Conservation (phyloP, 2,329 filamentous ascomycete genomes). For the Moelleriella libera region DNA sequence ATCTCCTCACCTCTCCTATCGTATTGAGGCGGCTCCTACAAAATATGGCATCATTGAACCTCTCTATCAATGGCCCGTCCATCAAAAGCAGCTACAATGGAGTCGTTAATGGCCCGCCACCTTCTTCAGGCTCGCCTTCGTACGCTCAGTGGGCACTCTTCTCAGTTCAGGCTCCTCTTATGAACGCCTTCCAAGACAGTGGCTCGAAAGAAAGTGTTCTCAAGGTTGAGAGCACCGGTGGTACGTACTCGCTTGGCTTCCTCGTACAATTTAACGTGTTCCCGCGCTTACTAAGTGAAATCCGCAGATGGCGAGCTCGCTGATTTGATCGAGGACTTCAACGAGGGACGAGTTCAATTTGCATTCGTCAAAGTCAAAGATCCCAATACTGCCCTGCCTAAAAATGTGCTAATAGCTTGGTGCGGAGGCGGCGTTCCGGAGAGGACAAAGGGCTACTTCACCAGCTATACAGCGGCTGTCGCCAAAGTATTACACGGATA, state of each 20-base stretch:
- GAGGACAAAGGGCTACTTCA: constrained; percentile 96
- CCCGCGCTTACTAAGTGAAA: too few species aligned
- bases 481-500: constrained; percentile 92
- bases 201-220: constrained; percentile 83
- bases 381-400: constrained; percentile 76
- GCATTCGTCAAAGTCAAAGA: constrained; percentile 95
- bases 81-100: constrained; percentile 69
- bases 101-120: constrained; percentile 37
- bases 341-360: constrained; percentile 91
- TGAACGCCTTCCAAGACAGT: constrained; percentile 83
- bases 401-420: constrained; percentile 89
- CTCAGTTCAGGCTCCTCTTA: constrained; percentile 79
- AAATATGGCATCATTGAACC: constrained; percentile 65
- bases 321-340: constrained; percentile 90
- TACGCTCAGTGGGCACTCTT: constrained; percentile 90
- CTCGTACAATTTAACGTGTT: background rate
- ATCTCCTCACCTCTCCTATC: background rate
- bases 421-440: constrained; percentile 98
- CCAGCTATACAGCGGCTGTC: constrained; percentile 79
- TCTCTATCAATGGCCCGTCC: constrained; percentile 65
- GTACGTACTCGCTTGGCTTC: constrained; percentile 26
- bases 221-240: constrained; percentile 85
- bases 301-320: constrained; percentile 70
- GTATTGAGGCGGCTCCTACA: constrained; percentile 1
- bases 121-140: constrained; percentile 55